These are phyloP conservation scores for Saturnispora serradocipensis DNA, from an alignment of 805 yeast genomes.

Conservation along the genomic window DNA sequence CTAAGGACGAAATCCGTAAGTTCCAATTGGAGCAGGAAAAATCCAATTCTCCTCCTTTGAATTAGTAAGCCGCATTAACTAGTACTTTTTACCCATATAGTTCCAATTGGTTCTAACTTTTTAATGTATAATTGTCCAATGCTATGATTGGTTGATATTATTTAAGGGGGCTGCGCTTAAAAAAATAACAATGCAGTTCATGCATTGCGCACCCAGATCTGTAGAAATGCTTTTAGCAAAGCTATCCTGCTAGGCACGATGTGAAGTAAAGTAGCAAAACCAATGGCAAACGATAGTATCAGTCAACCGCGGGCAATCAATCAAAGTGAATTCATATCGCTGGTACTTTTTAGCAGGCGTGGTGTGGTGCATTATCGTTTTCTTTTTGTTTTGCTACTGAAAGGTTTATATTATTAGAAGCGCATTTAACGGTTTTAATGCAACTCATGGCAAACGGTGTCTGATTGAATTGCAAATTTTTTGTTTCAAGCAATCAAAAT, in stretches of 20 bases:
- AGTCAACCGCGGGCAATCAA: too few species aligned
- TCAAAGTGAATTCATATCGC: too few species aligned
- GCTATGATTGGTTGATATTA: not conserved
- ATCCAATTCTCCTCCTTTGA: not conserved
- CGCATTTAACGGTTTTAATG: not conserved
- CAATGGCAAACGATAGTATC: not conserved
- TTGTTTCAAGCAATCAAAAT: not conserved
- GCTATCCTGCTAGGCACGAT: not conserved
- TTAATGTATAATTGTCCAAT: not conserved
- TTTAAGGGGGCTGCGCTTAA: not conserved
- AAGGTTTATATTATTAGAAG: not conserved
- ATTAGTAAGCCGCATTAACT: not conserved
- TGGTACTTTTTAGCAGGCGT: too few species aligned
- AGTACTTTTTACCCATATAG: not conserved
- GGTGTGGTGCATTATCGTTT: too few species aligned
- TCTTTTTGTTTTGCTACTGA: not conserved
- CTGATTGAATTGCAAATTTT: not conserved
- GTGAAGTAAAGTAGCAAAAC: not conserved
- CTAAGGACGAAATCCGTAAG: constrained; percentile 23
- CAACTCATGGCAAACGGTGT: not conserved
- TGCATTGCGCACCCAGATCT: not conserved
- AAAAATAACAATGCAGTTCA: not conserved
- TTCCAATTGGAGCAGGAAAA: constrained; percentile 21
- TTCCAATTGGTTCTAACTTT: not conserved
- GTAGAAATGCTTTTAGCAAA: not conserved